These are phyloP conservation scores for Solanum sejunctum DNA, from an alignment of 257 asterid genomes.

Conservation along the genomic window DNA sequence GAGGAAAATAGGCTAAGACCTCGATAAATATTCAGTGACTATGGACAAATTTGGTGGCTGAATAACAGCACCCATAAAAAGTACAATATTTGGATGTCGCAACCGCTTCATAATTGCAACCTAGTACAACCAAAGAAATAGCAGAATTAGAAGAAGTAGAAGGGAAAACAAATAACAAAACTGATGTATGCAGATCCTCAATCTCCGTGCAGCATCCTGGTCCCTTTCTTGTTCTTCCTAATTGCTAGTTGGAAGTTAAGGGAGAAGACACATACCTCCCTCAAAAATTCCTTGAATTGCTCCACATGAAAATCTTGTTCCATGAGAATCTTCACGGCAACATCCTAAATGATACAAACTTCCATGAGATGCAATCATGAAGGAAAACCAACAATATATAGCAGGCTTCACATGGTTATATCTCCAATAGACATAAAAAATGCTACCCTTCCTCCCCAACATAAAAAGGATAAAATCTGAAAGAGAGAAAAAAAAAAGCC, in stretches of 20 bases:
- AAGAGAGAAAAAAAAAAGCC: not conserved
- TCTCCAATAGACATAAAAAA: not conserved
- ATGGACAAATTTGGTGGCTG: conserved; percentile 86
- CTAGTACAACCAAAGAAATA: conserved; percentile 29
- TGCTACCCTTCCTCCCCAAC: not conserved
- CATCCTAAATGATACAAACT: conserved; percentile 54
- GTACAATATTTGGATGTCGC: conserved; percentile 97
- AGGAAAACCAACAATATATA: not conserved
- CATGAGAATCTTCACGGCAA: conserved; percentile 97
- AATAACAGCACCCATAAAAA: conserved; percentile 97
- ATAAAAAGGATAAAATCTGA: not conserved
- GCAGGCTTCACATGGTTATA: not conserved
- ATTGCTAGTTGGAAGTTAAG: not conserved
- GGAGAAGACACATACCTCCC: conserved; percentile 45
- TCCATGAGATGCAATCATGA: not conserved
- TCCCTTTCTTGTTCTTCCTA: not conserved
- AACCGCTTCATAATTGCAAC: conserved; percentile 87
- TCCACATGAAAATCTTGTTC: conserved; percentile 81
- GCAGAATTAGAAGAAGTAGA: conserved; percentile 3
- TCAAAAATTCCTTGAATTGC: conserved; percentile 58
- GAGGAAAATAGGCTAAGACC: conserved; percentile 21
- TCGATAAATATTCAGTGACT: conserved; percentile 83
- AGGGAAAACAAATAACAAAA: not conserved
- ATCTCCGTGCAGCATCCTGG: not conserved
- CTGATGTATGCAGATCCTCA: not conserved